A percentile compares a stretch with the other conserved stretches of the same genome.
Evolutionary conservation across 1,284 basidiomycete species (phyloP).

Genomic region (Ganoderma sp.): DNA sequence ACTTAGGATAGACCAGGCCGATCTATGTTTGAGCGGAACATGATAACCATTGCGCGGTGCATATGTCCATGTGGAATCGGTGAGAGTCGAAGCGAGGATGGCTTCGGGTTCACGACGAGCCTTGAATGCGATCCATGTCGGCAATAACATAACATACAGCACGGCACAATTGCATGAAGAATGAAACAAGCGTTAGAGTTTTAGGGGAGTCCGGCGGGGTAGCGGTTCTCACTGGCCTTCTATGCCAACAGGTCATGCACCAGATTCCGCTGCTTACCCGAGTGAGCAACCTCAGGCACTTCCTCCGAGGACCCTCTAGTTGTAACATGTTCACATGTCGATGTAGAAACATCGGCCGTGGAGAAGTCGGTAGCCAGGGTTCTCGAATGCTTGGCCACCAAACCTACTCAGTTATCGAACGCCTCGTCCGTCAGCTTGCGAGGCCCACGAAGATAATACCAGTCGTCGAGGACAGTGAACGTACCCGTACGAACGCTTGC

Average conservation of each 20-base stretch:
- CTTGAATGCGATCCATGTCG: not conserved
- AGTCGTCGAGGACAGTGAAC: not conserved
- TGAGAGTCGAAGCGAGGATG: not conserved
- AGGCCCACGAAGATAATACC: not conserved
- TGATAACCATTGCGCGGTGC: not conserved
- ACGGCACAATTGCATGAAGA: not conserved
- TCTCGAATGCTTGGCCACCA: not conserved
- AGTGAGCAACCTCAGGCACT: not conserved
- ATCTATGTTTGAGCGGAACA: not conserved
- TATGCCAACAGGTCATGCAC: not conserved
- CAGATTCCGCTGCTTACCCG: not conserved
- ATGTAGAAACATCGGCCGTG: not conserved
- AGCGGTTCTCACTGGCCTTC: not conserved
- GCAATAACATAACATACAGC: not conserved
- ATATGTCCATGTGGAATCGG: not conserved
- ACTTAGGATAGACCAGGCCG: not conserved
- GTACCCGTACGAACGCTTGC: not conserved
- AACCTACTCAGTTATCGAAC: not conserved
- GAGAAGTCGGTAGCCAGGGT: not conserved
- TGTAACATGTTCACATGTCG: not conserved
- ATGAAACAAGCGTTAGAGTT: not conserved
- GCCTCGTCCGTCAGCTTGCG: not conserved
- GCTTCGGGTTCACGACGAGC: not conserved
- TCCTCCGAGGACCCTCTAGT: not conserved
- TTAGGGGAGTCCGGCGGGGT: not conserved